Evolutionary conservation across 768 basidiomycete species (phyloP), one percentile per base, ranked within the genome.

Genomic region (Hirschioporus abietinus): DNA sequence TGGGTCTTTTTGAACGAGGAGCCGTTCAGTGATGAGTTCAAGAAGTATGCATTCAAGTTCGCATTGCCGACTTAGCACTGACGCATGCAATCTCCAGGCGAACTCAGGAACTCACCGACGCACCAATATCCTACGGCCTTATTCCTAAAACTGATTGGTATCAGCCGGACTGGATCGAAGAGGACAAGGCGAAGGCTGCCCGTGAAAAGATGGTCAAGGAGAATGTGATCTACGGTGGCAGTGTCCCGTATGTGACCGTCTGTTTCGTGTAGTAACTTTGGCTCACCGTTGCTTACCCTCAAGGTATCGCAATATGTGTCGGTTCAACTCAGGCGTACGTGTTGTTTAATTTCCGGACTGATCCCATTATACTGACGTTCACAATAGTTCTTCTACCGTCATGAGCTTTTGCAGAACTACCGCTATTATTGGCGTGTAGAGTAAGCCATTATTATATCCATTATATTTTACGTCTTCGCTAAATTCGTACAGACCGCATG

Each of bases 291-390:
- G 20, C 26, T 57, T 15, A 59, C 27, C 61, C 58, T 25, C 35
- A 70, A 89, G 86, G 23, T 96, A 97, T 73, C 87, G 95, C 57
- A 95, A 96, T 71, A 96, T 97, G 96, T 97, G 96, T 77, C 87
- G 96, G 12, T 98, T 89, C 78, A 94, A 96, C 77, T 95, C 92
- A 61, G 94, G 93, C 35, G 92, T 93, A 76, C 70, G 88, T 79
- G 7, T 35, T 42, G 25, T 7, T 66, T 66, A 20, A 17, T 0
- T 35, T 35, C 25, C 9, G 42, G 26, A 70, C 66, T 52, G 25
- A 23, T 63, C 24, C 1, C 27, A 24, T 17, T 59, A 9, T 20
- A 18, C 17, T 34, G n/a, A 23, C 58, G 24, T 5, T 60, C 60
- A 15, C 15, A 35, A 9, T 67, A 93, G 88, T 92, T 90, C 80